Base-by-base conservation (phyloP, 78 protist species). In the Planoprotostelium fungivorum region DNA sequence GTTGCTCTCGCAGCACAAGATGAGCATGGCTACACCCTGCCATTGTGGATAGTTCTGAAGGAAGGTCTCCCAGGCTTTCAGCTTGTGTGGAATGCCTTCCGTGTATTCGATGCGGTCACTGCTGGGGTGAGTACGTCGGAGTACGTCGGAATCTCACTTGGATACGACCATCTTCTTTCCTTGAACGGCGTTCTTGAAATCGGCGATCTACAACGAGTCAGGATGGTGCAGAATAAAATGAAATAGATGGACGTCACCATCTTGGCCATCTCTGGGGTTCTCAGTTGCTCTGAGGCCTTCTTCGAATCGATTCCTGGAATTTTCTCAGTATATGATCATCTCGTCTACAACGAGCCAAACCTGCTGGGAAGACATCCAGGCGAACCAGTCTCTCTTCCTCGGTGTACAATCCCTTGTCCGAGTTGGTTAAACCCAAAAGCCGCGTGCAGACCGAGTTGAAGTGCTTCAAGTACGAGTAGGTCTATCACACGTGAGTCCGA, bases 391-490 rank as follows among this genome's bases (percentile, higher is more conserved):
- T 51, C 35, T 88, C 83, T 25, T 86, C 94, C 1, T 92, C 88
- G 36, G 83, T 83, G 73, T 63, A 83, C 5, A 93, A 91, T 0
- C 90, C 92, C 37, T 86, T 85, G 73, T 94, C 94, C 0, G 90
- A 89, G 1, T 95, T 90, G 35, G 91, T 94, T 1, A 91, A 29
- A 0, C 98, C 98, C 35, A 97, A 84, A 28, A 95, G 90, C n/a
- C 97, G 34, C 1, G 96, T 89, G 38, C 96, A 91, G 37, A 96
- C 84, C 37, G 94, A 93, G 28, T 94, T 34, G 38, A 97, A 97
- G 63, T 97, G 99, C 34, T 96, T 89, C 0, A 95, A 96, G 91
- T 90, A 97, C 63, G 91, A 94, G 86, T 92, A 96, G 28, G 97
- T 96, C 39, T n/a, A n/a, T n/a, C n/a, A n/a, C n/a, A n/a, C n/a